phyloP scores from a whole-genome alignment of 305 asterid species.

The Andrographis paniculata region DNA sequence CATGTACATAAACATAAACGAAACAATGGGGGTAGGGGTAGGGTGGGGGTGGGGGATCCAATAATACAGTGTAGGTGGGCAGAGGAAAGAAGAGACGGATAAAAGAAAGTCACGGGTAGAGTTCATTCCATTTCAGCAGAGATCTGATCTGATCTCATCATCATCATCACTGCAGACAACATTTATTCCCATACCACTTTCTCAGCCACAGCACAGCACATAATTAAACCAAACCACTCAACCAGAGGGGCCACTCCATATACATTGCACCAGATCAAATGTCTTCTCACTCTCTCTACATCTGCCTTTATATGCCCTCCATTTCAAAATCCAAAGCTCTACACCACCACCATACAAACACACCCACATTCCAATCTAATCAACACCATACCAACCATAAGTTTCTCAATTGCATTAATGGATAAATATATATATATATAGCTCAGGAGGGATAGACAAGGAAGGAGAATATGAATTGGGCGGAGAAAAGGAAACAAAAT shows the following conservation, averaged over 20 bases:
- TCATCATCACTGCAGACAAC: conserved; percentile 20
- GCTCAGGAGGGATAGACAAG: conserved; percentile 87
- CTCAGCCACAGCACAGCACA: conserved; percentile 16
- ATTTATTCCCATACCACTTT: conserved; percentile 25
- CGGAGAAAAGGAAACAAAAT: conserved; percentile 12
- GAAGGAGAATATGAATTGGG: conserved; percentile 54
- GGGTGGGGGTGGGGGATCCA: too few species aligned
- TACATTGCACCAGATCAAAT: too few species aligned
- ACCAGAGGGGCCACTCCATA: conserved; percentile 24
- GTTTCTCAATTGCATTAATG: not conserved
- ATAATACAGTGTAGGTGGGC: too few species aligned
- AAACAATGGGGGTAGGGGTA: too few species aligned
- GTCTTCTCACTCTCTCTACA: conserved; percentile 6
- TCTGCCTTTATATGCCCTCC: conserved; percentile 12
- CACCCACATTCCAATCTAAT: too few species aligned
- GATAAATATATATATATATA: conserved; percentile 11
- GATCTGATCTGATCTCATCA: conserved; percentile 13
- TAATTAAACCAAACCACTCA: conserved; percentile 16
- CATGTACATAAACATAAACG: too few species aligned
- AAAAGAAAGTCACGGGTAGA: too few species aligned
- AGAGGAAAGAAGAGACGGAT: too few species aligned
- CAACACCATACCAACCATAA: conserved; percentile 18
- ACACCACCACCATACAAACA: too few species aligned
- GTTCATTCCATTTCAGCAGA: not conserved
- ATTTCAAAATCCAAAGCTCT: conserved; percentile 12